Evolutionary conservation across 2,329 filamentous ascomycete species (phyloP), one percentile per base, ranked within the genome.

Genomic region (Tolypocladium tropicale): DNA sequence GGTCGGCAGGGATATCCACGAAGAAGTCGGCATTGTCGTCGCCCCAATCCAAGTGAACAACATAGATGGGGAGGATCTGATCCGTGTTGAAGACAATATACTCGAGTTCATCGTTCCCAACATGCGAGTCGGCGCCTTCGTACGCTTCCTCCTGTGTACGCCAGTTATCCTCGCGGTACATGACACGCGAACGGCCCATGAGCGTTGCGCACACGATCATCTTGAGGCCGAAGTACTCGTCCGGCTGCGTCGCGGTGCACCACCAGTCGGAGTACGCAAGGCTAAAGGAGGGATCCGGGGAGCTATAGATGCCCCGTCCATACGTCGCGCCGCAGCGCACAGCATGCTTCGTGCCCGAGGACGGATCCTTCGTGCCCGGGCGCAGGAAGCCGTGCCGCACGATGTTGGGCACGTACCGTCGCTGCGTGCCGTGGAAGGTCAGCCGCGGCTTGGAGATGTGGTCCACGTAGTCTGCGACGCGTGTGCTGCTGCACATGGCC

Each of bases 151-250:
- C 43, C 10, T 51, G 43, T 6, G 32, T 50, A 7, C 64, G 58
- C 67, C 67, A 68, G 21, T 68, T 61, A 28, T 68, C 64, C 0
- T 64, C 61, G 6, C 63, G 59, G 4, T 57, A 60, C 25, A 76
- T 62, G 6, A 56, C n/a, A 4, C 67, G 60, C 1, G 70, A 58
- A 2, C 73, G 65, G 2, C 75, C 76, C 74, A 78, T 78, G 46
- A 78, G 56, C 4, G 69, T 74, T 1, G 75, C 75, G 61, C 75
- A 78, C 9, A 76, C 72, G 23, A 78, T 61, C 4, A 78, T 62
- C 51, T 75, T 72, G 51, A 75, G 59, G 3, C 73, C 71, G 34
- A 69, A 70, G 33, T 72, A 67, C 28, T 70, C 60, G 16, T 64
- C 61, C 0, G 64, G 51, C 18, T 64, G 61, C 1, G 68, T 73